Base-by-base conservation (phyloP, 2,329 filamentous ascomycete species). In the Calonectria multiphialidica region DNA sequence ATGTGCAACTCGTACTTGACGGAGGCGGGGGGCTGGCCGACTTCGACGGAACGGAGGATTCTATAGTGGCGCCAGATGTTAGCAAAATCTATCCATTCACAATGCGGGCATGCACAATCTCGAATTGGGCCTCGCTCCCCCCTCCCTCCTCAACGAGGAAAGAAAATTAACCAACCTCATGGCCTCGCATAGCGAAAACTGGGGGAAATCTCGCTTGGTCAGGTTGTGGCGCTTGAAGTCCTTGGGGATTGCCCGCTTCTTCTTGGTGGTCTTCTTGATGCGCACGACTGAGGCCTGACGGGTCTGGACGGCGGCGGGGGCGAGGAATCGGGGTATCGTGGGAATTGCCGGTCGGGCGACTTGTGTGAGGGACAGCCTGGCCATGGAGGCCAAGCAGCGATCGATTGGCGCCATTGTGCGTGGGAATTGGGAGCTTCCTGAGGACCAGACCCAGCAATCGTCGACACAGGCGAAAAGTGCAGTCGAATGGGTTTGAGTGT, bases 1-100 rank as follows among this genome's bases (percentile, higher is more conserved):
- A 99, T 87, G 79, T 94, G 90, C 63, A 98, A 80, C 83, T 98
- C 97, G 87, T 99, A 99, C 84, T 98, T 98, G 77, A 92, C 88
- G 13, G 88, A 87, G 3, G 89, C 88, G 3, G 94, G 93, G 61
- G 93, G 90, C 66, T 91, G 91, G 80, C 97, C 96, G 78, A 98
- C 96, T 90, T 99, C 97, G 80, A 93, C 92, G 59, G 97, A 96
- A 80, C 95, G 94, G 76, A 99, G 91, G 82, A 98, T 97, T 82
- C 95, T 98, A 67, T 64, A 55, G n/a, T 23, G 62, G 28, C 68
- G 5, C 35, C 44, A 68, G 63, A 74, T 40, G 74, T 73, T 66
- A 72, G 71, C 55, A 66, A 47, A 18, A 28, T 68, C 18, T 33
- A 25, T 50, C 55, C 42, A 42, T 44, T 33, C 23, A 45, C 61